Percentiles rank a stretch among this genome's conserved stretches.
phyloP scores from a whole-genome alignment of 306 rosid species.

The Sesbania bispinosa region DNA sequence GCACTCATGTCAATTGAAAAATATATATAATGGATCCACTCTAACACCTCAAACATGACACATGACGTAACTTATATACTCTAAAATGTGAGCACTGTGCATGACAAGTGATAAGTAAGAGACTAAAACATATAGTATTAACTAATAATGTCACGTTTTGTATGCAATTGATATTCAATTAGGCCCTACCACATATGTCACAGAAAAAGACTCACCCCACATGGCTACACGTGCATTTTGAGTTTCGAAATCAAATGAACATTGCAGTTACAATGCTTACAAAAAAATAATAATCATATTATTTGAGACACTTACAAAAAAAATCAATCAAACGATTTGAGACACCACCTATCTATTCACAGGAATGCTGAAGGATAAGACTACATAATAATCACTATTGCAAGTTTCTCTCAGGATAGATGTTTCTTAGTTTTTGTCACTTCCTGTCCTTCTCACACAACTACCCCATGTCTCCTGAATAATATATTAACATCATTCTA shows the following conservation, averaged over 20 bases:
- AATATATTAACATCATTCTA: not conserved
- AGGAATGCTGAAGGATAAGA: not conserved
- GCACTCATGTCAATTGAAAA: not conserved
- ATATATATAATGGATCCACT: not conserved
- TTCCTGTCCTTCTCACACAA: not conserved
- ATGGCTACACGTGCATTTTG: not conserved
- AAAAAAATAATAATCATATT: not conserved
- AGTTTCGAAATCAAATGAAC: conserved; percentile 3
- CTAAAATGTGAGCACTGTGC: not conserved
- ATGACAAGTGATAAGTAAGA: not conserved
- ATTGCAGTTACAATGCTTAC: too few species aligned
- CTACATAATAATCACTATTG: not conserved
- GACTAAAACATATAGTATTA: not conserved
- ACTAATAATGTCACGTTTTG: not conserved
- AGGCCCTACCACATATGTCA: too few species aligned
- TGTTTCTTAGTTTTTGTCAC: not conserved
- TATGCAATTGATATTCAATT: too few species aligned
- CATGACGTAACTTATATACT: not conserved
- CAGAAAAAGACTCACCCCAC: too few species aligned
- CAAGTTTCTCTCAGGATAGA: not conserved
- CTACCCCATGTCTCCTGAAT: not conserved
- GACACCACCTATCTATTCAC: not conserved
- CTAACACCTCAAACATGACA: not conserved
- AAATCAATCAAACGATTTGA: not conserved
- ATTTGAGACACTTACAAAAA: not conserved